phyloP scores from a whole-genome alignment of 495 filamentous ascomycete genomes.

The Aspergillus funiculosus region DNA sequence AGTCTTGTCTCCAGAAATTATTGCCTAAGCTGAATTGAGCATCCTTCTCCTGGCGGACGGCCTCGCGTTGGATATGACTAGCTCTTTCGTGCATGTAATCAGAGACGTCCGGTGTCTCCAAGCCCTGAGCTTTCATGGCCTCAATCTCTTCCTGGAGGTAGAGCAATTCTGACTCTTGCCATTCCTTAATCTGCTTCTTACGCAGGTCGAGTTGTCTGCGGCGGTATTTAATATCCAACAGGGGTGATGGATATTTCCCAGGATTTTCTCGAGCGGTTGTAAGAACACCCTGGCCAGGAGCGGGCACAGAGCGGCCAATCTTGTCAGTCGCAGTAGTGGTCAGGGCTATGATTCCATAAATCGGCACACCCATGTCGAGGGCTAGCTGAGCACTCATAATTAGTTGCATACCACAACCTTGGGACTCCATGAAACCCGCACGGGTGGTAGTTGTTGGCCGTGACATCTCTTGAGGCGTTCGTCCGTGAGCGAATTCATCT shows the following conservation, averaged over 20 bases:
- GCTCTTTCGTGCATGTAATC: conserved; percentile 85
- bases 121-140: conserved; percentile 78
- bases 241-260: conserved; percentile 86
- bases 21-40: conserved; percentile 87
- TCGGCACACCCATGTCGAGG: conserved; percentile 97
- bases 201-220: conserved; percentile 89
- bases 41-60: conserved; percentile 83
- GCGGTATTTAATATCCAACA: conserved; percentile 95
- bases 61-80: conserved; percentile 82
- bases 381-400: conserved; percentile 97
- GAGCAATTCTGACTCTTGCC: conserved; percentile 90
- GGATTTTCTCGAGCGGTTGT: conserved; percentile 92
- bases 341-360: conserved; percentile 88
- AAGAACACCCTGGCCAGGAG: conserved; percentile 92
- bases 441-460: conserved; percentile 92
- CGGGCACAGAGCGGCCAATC: conserved; percentile 94
- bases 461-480: conserved; percentile 96
- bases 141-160: conserved; percentile 87
- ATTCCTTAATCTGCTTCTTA: conserved; percentile 85
- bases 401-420: conserved; percentile 95
- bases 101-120: conserved; percentile 61
- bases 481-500: conserved; percentile 90
- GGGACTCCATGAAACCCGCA: conserved; percentile 99
- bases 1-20: conserved; percentile 96
- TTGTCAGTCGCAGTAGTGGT: conserved; percentile 99